These are phyloP conservation scores for Penicillium atrosanguineum DNA, from an alignment of 495 filamentous ascomycete species.

Conservation along the genomic window DNA sequence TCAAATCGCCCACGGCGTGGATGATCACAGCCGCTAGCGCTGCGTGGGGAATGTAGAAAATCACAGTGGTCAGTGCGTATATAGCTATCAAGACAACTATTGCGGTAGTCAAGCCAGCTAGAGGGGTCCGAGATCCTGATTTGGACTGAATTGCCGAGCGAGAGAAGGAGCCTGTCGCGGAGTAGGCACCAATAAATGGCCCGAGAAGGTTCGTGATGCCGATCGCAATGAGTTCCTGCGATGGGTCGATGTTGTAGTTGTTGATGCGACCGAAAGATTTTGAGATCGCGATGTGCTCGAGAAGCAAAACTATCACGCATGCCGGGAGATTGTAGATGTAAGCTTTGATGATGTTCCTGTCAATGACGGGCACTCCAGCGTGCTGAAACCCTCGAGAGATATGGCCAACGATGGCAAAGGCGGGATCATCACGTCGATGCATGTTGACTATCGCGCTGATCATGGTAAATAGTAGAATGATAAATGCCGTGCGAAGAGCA, in stretches of 20 bases:
- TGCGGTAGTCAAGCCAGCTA: constrained; percentile 86
- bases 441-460: constrained; percentile 79
- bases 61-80: constrained; percentile 82
- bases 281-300: constrained; percentile 93
- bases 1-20: constrained; percentile 89
- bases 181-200: constrained; percentile 88
- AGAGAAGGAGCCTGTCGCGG: constrained; percentile 92
- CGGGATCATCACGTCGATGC: constrained; percentile 40
- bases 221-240: constrained; percentile 92
- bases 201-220: constrained; percentile 86
- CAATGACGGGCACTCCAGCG: constrained; percentile 65
- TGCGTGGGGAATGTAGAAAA: constrained; percentile 87
- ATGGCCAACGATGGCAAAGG: constrained; percentile 65
- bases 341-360: constrained; percentile 54
- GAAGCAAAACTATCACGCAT: constrained; percentile 83
- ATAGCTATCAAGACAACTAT: constrained; percentile 53
- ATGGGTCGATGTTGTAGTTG: constrained; percentile 95
- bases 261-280: constrained; percentile 95
- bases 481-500: constrained; percentile 84
- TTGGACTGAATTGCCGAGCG: constrained; percentile 82
- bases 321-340: constrained; percentile 66
- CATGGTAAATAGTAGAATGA: constrained; percentile 85
- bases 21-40: constrained; percentile 90
- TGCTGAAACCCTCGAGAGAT: constrained; percentile 78
- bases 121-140: constrained; percentile 84